Evolutionary conservation across 164 flowering plant species (phyloP).

Genomic region (Piper betle): DNA sequence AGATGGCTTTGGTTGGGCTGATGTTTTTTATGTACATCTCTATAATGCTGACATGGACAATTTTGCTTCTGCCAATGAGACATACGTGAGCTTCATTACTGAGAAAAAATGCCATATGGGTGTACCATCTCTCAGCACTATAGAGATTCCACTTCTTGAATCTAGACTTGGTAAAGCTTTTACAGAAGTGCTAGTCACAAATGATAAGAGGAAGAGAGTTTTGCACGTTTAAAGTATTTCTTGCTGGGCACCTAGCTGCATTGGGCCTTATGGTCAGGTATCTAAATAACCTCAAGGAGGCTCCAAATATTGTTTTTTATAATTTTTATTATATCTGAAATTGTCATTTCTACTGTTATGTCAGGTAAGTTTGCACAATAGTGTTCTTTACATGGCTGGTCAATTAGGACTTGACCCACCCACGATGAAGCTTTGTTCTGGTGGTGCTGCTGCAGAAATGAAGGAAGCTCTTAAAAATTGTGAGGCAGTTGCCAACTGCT

Average conservation of each 20-base stretch:
- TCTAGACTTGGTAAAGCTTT: constrained; percentile 62
- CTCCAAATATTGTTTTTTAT: not conserved
- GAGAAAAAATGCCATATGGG: constrained; percentile 79
- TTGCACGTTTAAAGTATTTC: constrained; percentile 96
- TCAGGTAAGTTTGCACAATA: constrained; percentile 85
- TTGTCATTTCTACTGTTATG: constrained; percentile 1
- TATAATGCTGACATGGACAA: constrained; percentile 76
- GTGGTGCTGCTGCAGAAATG: constrained; percentile 54
- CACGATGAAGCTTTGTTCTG: constrained; percentile 60
- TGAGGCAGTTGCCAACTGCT: constrained; percentile 76
- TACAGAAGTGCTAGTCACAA: constrained; percentile 67
- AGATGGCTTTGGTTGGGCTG: constrained; percentile 56
- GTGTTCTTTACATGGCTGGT: constrained; percentile 88
- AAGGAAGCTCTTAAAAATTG: constrained; percentile 74
- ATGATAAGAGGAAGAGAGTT: constrained; percentile 56
- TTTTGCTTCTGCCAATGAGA: constrained; percentile 75
- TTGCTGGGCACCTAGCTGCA: constrained; percentile 98
- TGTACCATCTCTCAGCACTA: constrained; percentile 94
- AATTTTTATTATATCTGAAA: not conserved
- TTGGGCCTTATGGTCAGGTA: constrained; percentile 99
- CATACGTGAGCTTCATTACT: constrained; percentile 70
- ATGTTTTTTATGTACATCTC: constrained; percentile 80
- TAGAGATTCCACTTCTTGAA: constrained; percentile 64
- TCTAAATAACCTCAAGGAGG: not conserved
- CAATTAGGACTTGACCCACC: constrained; percentile 98